A percentile compares a stretch with the other conserved stretches of the same genome.
Conservation (phyloP, 1,284 basidiomycete species). For the Stygiomarasmius scandens region DNA sequence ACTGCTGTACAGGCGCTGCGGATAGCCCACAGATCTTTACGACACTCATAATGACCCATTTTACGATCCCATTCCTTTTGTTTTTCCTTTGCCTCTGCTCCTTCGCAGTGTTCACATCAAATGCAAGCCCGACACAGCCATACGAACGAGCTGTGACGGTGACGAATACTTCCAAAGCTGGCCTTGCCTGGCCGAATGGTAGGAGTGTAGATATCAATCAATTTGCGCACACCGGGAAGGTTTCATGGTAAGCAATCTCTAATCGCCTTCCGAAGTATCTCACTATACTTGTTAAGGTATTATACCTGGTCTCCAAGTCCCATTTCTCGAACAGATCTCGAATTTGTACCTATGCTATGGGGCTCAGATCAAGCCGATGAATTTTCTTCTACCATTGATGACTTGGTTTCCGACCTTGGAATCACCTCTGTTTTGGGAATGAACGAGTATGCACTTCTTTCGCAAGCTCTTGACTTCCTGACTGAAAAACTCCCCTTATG, state of each 20-base stretch:
- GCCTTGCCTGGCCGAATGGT: constrained; percentile 65
- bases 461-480: not conserved
- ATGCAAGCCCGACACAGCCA: not conserved
- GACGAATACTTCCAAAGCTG: constrained; percentile 45
- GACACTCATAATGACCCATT: not conserved
- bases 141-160: constrained; percentile 6
- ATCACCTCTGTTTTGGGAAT: constrained; percentile 60
- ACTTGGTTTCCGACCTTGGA: constrained; percentile 42
- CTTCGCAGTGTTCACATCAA: constrained; percentile 2
- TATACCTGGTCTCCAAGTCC: constrained; percentile 53
- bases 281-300: no score
- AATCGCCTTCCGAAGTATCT: not conserved
- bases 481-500: not conserved
- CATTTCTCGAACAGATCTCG: constrained; percentile 30
- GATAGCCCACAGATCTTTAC: not conserved
- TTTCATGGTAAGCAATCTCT: constrained; percentile 45
- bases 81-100: constrained; percentile 1
- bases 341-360: constrained; percentile 65
- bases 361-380: constrained; percentile 42
- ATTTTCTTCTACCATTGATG: constrained; percentile 39
- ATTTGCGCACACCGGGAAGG: constrained; percentile 39
- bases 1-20: not conserved
- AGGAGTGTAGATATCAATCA: constrained; percentile 42
- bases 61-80: not conserved
- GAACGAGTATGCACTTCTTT: constrained; percentile 55